phyloP scores from a whole-genome alignment of 2,329 filamentous ascomycete genomes.

The Stylonectria norvegica region DNA sequence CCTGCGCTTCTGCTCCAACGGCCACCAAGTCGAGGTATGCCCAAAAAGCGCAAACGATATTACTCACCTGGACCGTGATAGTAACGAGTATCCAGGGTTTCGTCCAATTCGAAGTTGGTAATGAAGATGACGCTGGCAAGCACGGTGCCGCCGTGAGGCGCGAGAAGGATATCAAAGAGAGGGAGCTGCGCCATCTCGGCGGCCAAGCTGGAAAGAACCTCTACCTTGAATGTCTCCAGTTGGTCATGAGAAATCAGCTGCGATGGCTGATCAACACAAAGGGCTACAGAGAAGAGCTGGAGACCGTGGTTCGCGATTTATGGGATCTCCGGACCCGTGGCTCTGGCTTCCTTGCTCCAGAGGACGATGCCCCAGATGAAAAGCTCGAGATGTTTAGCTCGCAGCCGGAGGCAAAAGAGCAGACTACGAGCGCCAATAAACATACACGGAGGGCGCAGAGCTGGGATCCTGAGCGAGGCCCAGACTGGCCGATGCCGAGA shows the following conservation, averaged over 20 bases:
- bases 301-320: slow-evolving; percentile 75
- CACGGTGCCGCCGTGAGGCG: slow-evolving; percentile 53
- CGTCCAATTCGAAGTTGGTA: slow-evolving; percentile 55
- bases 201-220: slow-evolving; percentile 71
- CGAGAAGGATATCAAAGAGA: slow-evolving; percentile 56
- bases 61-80: neutral
- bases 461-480: slow-evolving; percentile 44
- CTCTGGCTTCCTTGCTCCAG: slow-evolving; percentile 36
- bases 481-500: slow-evolving; percentile 57
- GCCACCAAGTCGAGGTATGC: slow-evolving; percentile 72
- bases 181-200: slow-evolving; percentile 51
- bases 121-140: slow-evolving; percentile 68
- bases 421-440: slow-evolving; percentile 14
- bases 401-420: slow-evolving; percentile 28
- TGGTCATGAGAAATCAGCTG: slow-evolving; percentile 79
- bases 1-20: slow-evolving; percentile 73
- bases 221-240: slow-evolving; percentile 79
- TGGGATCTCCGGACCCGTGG: slow-evolving; percentile 69
- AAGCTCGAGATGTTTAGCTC: slow-evolving; percentile 39
- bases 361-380: slow-evolving; percentile 24
- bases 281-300: slow-evolving; percentile 68
- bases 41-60: neutral
- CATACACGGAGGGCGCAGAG: slow-evolving; percentile 35
- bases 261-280: slow-evolving; percentile 66
- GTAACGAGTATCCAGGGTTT: slow-evolving; percentile 40